These are phyloP conservation scores for Fusarium luffae DNA, from an alignment of 2,329 filamentous ascomycete genomes.

Conservation along the genomic window DNA sequence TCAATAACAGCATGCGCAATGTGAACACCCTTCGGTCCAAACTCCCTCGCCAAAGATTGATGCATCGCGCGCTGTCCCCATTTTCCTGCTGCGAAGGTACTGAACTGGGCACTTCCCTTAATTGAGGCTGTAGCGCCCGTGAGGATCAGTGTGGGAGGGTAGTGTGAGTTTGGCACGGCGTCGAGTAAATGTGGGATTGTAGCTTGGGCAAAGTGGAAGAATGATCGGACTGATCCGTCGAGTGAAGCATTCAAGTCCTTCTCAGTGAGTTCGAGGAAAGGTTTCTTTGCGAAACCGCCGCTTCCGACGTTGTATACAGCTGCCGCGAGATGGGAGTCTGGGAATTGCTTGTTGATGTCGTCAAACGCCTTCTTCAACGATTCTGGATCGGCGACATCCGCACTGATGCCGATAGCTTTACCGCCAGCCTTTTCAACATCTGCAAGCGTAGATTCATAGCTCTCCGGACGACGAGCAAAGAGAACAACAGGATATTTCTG, in stretches of 20 bases:
- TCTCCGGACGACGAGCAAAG: constrained; percentile 74
- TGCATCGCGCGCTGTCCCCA: constrained; percentile 80
- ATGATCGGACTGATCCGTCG: constrained; percentile 66
- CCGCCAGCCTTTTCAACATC: constrained; percentile 77
- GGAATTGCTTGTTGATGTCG: constrained; percentile 69
- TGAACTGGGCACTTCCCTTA: constrained; percentile 75
- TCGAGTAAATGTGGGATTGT: constrained; percentile 77
- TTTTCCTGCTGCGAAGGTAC: constrained; percentile 81
- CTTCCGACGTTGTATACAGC: constrained; percentile 76
- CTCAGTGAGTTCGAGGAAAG: constrained; percentile 66
- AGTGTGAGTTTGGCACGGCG: constrained; percentile 61
- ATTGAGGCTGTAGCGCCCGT: constrained; percentile 87
- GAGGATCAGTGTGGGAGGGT: constrained; percentile 84
- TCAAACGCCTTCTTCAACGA: constrained; percentile 69
- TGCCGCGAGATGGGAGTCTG: constrained; percentile 66
- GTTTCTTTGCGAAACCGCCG: constrained; percentile 61
- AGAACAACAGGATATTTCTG: constrained; percentile 78
- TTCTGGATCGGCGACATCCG: constrained; percentile 57
- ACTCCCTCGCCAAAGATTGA: constrained; percentile 83
- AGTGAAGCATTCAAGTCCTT: constrained; percentile 63
- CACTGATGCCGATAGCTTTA: constrained; percentile 74
- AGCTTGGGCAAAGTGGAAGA: constrained; percentile 80
- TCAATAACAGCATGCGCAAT: constrained; percentile 86
- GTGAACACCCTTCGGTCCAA: constrained; percentile 85
- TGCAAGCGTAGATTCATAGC: constrained; percentile 71